Conservation (phyloP, 140 eudicot genomes). For the Bidens hawaiensis region DNA sequence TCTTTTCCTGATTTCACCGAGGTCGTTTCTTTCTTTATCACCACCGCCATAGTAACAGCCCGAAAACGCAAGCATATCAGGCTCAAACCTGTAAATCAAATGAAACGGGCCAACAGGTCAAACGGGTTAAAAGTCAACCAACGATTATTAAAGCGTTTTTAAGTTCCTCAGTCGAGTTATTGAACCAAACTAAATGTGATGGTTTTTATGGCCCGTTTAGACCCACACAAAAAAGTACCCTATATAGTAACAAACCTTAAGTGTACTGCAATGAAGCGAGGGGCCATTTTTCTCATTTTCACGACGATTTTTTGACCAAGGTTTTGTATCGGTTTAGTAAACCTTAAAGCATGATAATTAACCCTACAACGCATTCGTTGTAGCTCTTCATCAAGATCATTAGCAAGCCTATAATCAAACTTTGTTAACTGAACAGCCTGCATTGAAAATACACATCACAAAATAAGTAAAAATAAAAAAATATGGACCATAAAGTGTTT, state of each 20-base stretch:
- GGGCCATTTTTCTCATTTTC: slow-evolving; percentile 81
- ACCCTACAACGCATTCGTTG: slow-evolving; percentile 93
- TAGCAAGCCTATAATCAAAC: slow-evolving; percentile 95
- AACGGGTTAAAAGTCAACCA: background rate
- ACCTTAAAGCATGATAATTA: slow-evolving; percentile 86
- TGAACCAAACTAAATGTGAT: background rate
- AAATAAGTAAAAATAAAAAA: background rate
- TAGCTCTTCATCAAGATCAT: slow-evolving; percentile 78
- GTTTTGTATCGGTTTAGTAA: slow-evolving; percentile 69
- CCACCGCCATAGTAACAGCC: slow-evolving; percentile 99
- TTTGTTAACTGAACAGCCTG: slow-evolving; percentile 96
- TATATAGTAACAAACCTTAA: slow-evolving; percentile 54
- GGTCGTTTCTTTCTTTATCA: slow-evolving; percentile 91
- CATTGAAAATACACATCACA: slow-evolving; percentile 6
- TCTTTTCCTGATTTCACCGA: slow-evolving; percentile 92
- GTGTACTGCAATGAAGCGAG: slow-evolving; percentile 86
- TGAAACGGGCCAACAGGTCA: background rate
- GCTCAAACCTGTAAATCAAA: slow-evolving; percentile 66
- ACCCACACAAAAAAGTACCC: background rate
- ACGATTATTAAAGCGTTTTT: background rate
- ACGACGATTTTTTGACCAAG: slow-evolving; percentile 70
- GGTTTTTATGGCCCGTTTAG: background rate
- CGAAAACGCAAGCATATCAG: slow-evolving; percentile 98
- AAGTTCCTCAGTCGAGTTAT: background rate
- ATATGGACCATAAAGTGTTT: background rate